These are phyloP conservation scores for Aquanectria penicillioides DNA, from an alignment of 2,329 filamentous ascomycete genomes.

Conservation along the genomic window DNA sequence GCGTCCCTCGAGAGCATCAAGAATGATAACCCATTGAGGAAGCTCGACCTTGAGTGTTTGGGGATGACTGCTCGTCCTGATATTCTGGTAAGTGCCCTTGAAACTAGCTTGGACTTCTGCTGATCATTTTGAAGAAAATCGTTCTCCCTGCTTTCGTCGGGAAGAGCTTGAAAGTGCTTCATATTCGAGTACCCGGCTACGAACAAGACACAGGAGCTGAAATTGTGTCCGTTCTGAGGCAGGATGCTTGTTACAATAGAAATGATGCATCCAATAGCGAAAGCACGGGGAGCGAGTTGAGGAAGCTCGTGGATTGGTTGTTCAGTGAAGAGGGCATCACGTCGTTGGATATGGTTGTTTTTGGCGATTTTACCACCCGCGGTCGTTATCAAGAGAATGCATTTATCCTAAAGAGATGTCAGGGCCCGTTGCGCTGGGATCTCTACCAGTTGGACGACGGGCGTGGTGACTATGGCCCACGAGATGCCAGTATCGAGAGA, in stretches of 20 bases:
- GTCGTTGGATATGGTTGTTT: not conserved
- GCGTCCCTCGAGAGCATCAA: not conserved
- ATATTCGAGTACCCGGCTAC: not conserved
- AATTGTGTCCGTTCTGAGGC: not conserved
- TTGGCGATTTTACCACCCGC: not conserved
- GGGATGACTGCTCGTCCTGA: not conserved
- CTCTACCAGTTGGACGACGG: not conserved
- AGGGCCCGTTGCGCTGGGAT: not conserved
- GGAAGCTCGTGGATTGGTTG: not conserved
- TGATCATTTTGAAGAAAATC: too few relatives aligned
- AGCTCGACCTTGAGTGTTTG: not conserved
- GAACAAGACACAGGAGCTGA: not conserved
- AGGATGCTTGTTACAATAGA: not conserved
- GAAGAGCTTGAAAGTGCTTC: not conserved
- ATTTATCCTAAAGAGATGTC: not conserved
- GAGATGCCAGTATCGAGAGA: not conserved
- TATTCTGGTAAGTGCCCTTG: not conserved
- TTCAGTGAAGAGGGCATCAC: not conserved
- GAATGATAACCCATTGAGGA: not conserved
- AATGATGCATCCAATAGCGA: not conserved
- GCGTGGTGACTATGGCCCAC: not conserved
- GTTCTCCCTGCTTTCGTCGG: not conserved
- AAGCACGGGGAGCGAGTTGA: not conserved
- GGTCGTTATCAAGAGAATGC: not conserved
- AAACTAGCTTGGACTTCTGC: too few relatives aligned